Conservation (phyloP, 768 basidiomycete genomes). For the Lactarius akahatsu region DNA sequence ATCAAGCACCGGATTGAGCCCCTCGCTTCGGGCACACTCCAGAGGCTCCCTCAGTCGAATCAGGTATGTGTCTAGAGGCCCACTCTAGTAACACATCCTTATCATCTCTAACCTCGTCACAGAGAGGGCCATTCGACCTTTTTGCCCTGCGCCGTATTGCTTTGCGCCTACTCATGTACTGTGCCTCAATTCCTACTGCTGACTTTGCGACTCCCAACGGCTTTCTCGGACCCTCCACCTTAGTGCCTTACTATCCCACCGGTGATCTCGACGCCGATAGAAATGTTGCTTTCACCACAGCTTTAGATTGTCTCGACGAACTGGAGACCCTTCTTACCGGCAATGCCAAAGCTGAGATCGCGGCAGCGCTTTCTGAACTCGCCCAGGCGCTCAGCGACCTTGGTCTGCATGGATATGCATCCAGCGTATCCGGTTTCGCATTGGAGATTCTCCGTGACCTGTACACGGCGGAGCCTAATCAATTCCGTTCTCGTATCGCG, state of each 20-base stretch:
- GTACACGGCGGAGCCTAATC: background rate
- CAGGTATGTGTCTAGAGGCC: background rate
- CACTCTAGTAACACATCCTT: background rate
- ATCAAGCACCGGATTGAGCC: slow-evolving; percentile 14
- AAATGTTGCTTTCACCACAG: background rate
- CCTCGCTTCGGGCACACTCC: background rate
- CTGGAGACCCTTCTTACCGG: background rate
- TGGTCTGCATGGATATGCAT: slow-evolving; percentile 11
- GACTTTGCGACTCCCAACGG: slow-evolving; percentile 17
- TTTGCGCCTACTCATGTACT: slow-evolving; percentile 19
- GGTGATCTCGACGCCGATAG: slow-evolving; percentile 14
- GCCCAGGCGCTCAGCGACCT: slow-evolving; percentile 23
- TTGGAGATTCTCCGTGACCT: background rate
- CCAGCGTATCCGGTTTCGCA: slow-evolving; percentile 7
- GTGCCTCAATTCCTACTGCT: slow-evolving; percentile 13
- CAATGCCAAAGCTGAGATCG: background rate
- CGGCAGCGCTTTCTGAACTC: slow-evolving; percentile 5
- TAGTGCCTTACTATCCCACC: slow-evolving; percentile 15
- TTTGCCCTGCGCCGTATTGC: slow-evolving; percentile 6
- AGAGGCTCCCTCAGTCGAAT: slow-evolving; percentile 3
- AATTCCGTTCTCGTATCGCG: background rate
- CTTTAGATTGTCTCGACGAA: slow-evolving; percentile 15
- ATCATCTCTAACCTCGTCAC: no score
- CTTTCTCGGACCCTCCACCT: slow-evolving; percentile 1
- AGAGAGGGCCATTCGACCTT: slow-evolving; percentile 6